Percentiles rank a stretch among this genome's conserved stretches.
Evolutionary conservation across 2,329 filamentous ascomycete species (phyloP).

Genomic region (Tolypocladium nubicola): DNA sequence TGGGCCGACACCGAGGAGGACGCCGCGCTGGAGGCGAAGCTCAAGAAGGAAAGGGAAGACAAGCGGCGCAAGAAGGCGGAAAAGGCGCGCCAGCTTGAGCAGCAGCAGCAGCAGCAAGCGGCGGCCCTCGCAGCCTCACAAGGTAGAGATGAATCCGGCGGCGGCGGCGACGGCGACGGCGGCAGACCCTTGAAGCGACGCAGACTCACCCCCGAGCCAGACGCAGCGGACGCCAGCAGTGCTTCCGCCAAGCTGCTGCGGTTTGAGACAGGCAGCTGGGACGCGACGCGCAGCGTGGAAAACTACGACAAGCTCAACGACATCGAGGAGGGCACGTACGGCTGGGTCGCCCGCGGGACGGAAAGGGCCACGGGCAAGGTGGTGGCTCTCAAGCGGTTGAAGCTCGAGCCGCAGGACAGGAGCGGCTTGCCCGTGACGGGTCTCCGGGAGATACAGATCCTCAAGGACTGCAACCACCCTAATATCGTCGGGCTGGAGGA

Average conservation of each 20-base stretch:
- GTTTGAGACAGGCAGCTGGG: constrained; percentile 60
- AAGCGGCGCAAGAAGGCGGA: constrained; percentile 55
- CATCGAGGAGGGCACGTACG: constrained; percentile 96
- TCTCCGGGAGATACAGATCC: constrained; percentile 83
- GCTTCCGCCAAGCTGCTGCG: constrained; percentile 50
- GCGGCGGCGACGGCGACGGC: constrained; percentile 19
- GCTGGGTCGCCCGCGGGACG: constrained; percentile 79
- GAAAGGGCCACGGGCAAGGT: constrained; percentile 65
- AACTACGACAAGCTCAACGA: constrained; percentile 90
- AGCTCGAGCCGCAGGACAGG: constrained; percentile 69
- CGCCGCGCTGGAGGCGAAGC: constrained; percentile 58
- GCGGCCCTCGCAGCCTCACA: not conserved
- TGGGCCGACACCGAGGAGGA: constrained; percentile 86
- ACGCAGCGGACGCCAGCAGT: constrained; percentile 5
- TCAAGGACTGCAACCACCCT: constrained; percentile 67
- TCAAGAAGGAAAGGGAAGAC: constrained; percentile 76
- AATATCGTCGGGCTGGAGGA: constrained; percentile 79
- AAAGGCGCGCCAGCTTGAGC: not conserved
- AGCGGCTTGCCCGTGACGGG: constrained; percentile 82
- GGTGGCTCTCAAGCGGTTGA: constrained; percentile 88
- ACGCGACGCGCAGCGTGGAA: constrained; percentile 64
- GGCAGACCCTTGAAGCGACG: constrained; percentile 50
- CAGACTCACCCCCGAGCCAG: constrained; percentile 40
- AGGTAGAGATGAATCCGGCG: not conserved
- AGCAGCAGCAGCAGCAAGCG: not conserved